Base-by-base conservation (phyloP, 2,329 filamentous ascomycete species). In the Colletotrichum chrysophilum region DNA sequence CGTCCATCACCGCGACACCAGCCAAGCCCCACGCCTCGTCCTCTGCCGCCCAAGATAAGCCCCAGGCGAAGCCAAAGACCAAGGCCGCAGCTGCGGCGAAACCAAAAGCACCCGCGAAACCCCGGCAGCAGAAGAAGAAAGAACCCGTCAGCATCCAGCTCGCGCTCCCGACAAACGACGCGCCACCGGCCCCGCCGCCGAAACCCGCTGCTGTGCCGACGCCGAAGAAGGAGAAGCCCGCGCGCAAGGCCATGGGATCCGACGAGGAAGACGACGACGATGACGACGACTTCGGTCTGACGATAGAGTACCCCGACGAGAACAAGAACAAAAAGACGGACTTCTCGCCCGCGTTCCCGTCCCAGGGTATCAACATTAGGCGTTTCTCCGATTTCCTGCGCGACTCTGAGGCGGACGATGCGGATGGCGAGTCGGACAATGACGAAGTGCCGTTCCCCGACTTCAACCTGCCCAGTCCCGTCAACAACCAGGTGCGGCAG, bases 291-390 rank as follows among this genome's bases (percentile, higher is more conserved):
- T 88, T 89, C 62, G 89, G 88, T 30, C 85, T 93, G 38, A 88
- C 89, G 30, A 87, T 93, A 71, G 92, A 93, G 81, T 92, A 91
- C 77, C 91, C 91, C 1, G 90, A 87, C 36, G 87, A 87, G 26
- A 71, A 69, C 76, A 79, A 71, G 82, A 78, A 76, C 83, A 76
- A 77, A 77, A 55, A 80, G 36, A 80, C 84, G 21, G 86, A 88
- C 80, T 89, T 89, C 80, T 89, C 88, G 5, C 88, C 88, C 1
- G 85, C 88, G 0, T 88, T 90, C 80, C 86, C 88, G 21, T 79
- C 84, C 5, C 79, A 80, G 14, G 66, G 71, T 7, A 78, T 80
- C 69, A 79, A 85, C 70, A 82, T 85, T 13, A 85, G 88, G 28
- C 86, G 86, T 26, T 92, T 91, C 79, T 89, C 89, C 70, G 89